Conservation (phyloP, 306 rosid genomes). For the Vigna reflexopilosa region DNA sequence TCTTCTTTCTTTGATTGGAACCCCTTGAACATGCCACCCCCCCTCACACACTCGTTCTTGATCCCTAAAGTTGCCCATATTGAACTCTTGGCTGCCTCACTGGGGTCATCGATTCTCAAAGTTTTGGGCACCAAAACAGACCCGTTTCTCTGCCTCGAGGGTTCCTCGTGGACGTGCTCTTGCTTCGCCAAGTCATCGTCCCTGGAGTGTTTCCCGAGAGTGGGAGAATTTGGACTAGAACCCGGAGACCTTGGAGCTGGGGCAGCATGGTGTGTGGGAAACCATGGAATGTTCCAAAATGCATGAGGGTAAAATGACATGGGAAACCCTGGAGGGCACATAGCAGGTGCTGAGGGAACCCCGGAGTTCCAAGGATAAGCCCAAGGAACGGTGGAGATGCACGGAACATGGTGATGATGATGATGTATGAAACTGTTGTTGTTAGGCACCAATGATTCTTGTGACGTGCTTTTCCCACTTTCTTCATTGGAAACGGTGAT, state of each 20-base stretch:
- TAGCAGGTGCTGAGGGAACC: slow-evolving; percentile 55
- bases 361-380: slow-evolving; percentile 73
- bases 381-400: slow-evolving; percentile 76
- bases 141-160: slow-evolving; percentile 62
- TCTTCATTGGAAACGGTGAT: slow-evolving; percentile 59
- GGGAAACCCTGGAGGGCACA: slow-evolving; percentile 79
- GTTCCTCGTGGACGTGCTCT: slow-evolving; percentile 51
- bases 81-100: slow-evolving; percentile 92
- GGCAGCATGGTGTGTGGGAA: slow-evolving; percentile 40
- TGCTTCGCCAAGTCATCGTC: slow-evolving; percentile 50
- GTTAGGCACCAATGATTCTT: slow-evolving; percentile 41
- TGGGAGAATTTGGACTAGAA: slow-evolving; percentile 47
- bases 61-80: slow-evolving; percentile 92
- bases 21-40: slow-evolving; percentile 69
- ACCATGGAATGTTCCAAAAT: slow-evolving; percentile 76
- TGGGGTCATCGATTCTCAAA: slow-evolving; percentile 80
- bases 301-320: slow-evolving; percentile 69
- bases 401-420: slow-evolving; percentile 57
- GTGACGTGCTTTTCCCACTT: slow-evolving; percentile 48
- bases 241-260: slow-evolving; percentile 43
- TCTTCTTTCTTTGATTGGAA: slow-evolving; percentile 62
- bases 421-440: slow-evolving; percentile 53
- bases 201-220: slow-evolving; percentile 74
- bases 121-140: slow-evolving; percentile 84
- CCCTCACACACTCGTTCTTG: slow-evolving; percentile 62